Evolutionary conservation across 495 filamentous ascomycete genomes (phyloP), one percentile per base, ranked within the genome.

Genomic region (Darksidea phi): DNA sequence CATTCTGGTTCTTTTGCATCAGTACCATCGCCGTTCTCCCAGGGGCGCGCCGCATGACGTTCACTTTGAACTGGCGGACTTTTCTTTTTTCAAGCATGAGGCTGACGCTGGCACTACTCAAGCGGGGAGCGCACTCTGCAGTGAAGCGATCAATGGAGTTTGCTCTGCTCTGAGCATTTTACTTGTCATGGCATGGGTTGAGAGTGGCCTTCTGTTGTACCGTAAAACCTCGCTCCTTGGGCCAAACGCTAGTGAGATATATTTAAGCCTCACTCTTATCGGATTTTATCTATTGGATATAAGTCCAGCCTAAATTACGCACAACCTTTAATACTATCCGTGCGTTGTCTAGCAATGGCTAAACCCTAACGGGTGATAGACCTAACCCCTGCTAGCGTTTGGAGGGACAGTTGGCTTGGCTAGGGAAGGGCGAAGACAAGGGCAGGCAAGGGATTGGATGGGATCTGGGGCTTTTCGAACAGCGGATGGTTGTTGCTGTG

Each of bases 1-100:
- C 55, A 6, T 59, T 59, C 18, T 59, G 55, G 55, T 59, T 53
- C 34, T 61, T 61, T 48, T 24, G 48, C 48, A 48, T 57, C 43
- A 47, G 56, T n/a, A 45, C 48, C 12, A 17, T 67, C 18, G 18
- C 25, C 12, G 46, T 59, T 2, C 1, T 50, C 20, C 11, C 43
- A n/a, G 25, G 45, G 4, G 26, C 26, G 7, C 43, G 46, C 6
- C 25, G 18, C 17, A 59, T 59, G 55, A 37, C 7, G 7, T 59
- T 59, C 55, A 59, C 45, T 10, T 28, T 59, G 10, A 50, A 59
- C 25, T 59, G 55, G 55, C 50, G 55, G 55, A 24, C 55, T 11
- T 59, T 59, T 38, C n/a, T 59, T 4, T 59, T 59, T 23, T 45
- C 55, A 18, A 59, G 50, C 25, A 45, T 45, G 7, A 45, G 55